A percentile compares a stretch with the other conserved stretches of the same genome.
Evolutionary conservation across 2,329 filamentous ascomycete genomes (phyloP).

Genomic region (Alternaria sp.): DNA sequence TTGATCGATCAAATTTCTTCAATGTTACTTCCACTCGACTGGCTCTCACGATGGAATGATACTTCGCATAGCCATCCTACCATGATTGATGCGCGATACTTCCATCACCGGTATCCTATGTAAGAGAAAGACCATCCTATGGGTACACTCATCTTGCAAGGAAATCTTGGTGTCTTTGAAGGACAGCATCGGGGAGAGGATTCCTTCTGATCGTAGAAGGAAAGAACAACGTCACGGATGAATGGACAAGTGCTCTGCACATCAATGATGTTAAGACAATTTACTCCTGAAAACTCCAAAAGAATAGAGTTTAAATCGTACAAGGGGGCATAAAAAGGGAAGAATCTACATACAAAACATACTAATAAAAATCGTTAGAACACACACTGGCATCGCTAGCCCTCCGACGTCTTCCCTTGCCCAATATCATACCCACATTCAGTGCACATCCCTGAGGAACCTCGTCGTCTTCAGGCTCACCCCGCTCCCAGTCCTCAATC

Average conservation of each 20-base stretch:
- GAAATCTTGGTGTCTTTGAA: not conserved
- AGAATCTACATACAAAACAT: not conserved
- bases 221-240: not conserved
- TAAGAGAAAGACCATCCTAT: not conserved
- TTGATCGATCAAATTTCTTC: not conserved
- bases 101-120: not conserved
- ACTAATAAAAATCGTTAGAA: not conserved
- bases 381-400: not conserved
- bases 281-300: not conserved
- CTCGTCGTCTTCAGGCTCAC: not conserved
- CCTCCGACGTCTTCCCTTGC: not conserved
- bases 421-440: not conserved
- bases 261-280: not conserved
- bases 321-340: not conserved
- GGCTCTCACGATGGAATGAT: not conserved
- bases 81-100: not conserved
- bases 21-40: not conserved
- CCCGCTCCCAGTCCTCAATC: not conserved
- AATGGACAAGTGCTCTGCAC: not conserved
- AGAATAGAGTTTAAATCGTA: not conserved
- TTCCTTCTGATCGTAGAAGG: not conserved
- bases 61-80: not conserved
- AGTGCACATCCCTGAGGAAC: not conserved
- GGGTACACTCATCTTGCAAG: not conserved
- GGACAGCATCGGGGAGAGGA: not conserved